Percentiles rank a stretch among this genome's conserved stretches.
phyloP scores from a whole-genome alignment of 257 asterid species.

The Primulina huaijiensis region DNA sequence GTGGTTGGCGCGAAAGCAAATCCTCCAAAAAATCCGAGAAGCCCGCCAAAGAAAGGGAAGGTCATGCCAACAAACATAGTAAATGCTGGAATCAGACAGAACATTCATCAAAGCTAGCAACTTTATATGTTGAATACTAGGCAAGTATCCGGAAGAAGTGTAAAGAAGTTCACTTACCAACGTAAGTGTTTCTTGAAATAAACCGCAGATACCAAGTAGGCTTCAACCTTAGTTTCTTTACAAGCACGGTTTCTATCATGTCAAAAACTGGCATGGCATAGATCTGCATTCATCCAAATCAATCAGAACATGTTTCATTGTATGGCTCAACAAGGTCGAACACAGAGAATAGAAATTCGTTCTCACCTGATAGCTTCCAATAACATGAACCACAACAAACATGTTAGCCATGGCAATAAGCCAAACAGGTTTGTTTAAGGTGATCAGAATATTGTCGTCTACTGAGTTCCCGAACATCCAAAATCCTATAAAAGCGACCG shows the following conservation, averaged over 20 bases:
- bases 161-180: slow-evolving; percentile 44
- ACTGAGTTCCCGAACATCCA: slow-evolving; percentile 64
- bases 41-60: slow-evolving; percentile 94
- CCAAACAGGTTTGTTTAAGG: slow-evolving; percentile 64
- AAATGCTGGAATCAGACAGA: slow-evolving; percentile 46
- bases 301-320: slow-evolving; percentile 11
- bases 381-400: slow-evolving; percentile 86
- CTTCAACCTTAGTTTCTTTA: slow-evolving; percentile 60
- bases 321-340: neutral
- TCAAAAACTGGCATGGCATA: slow-evolving; percentile 95
- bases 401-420: slow-evolving; percentile 91
- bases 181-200: slow-evolving; percentile 57
- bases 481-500: slow-evolving; percentile 81
- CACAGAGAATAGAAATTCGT: neutral
- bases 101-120: neutral
- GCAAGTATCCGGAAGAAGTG: neutral
- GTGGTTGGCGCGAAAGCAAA: slow-evolving; percentile 97
- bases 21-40: slow-evolving; percentile 88
- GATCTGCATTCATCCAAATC: slow-evolving; percentile 39
- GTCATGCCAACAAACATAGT: slow-evolving; percentile 84
- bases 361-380: slow-evolving; percentile 91
- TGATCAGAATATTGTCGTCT: slow-evolving; percentile 51
- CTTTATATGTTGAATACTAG: neutral
- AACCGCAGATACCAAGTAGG: slow-evolving; percentile 72
- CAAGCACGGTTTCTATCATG: slow-evolving; percentile 79